Percentiles rank a stretch among this genome's conserved stretches.
Conservation (phyloP, 306 rosid species). For the Cicer judaicum region DNA sequence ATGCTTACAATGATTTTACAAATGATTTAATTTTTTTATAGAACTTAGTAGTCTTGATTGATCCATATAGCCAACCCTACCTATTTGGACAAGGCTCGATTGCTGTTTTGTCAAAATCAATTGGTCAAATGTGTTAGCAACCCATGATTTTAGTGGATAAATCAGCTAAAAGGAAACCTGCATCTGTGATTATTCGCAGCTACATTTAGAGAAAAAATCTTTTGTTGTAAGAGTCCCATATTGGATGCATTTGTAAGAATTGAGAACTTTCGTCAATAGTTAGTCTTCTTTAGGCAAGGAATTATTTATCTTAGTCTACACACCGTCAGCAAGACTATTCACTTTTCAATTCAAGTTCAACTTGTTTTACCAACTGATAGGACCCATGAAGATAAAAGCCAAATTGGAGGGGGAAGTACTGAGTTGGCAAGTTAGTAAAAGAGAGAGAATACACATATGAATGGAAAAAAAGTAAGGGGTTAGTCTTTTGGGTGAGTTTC, state of each 20-base stretch:
- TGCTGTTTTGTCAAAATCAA: conserved; percentile 25
- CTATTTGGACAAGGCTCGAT: conserved; percentile 14
- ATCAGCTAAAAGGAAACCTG: conserved; percentile 4
- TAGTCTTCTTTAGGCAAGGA: background rate
- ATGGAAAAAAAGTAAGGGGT: no score
- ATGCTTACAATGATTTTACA: conserved; percentile 11
- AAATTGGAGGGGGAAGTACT: no score
- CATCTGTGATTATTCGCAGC: background rate
- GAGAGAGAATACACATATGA: no score
- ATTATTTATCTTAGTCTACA: background rate
- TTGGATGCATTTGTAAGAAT: background rate
- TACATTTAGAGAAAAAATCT: conserved; percentile 22
- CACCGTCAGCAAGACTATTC: background rate
- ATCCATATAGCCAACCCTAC: conserved; percentile 5
- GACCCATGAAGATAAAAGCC: no score
- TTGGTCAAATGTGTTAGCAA: conserved; percentile 24
- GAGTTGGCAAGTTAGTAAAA: no score
- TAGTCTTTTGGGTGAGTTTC: no score
- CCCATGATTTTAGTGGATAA: conserved; percentile 16
- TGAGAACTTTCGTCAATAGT: background rate
- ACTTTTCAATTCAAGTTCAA: conserved; percentile 3
- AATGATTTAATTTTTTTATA: background rate
- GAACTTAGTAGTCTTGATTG: conserved; percentile 11
- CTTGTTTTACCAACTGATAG: background rate
- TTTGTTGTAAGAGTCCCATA: background rate